These are phyloP conservation scores for Colletotrichum lentis DNA, from an alignment of 2,329 filamentous ascomycete genomes.

Conservation along the genomic window DNA sequence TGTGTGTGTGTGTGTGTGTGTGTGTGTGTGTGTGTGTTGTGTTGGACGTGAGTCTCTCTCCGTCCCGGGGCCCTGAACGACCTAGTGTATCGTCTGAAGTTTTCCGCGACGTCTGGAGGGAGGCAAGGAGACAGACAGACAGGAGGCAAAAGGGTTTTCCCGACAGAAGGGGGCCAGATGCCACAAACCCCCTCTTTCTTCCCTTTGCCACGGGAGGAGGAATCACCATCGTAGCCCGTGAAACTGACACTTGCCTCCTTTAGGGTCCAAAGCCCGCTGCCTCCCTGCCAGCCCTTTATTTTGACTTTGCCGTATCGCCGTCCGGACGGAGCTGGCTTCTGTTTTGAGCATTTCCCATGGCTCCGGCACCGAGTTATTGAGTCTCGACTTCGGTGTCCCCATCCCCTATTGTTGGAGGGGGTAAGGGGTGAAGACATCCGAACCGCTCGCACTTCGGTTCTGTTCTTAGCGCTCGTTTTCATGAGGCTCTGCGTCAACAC, in stretches of 20 bases:
- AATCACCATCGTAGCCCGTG: constrained; percentile 15
- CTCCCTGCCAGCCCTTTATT: constrained; percentile 18
- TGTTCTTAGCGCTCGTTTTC: constrained; percentile 26
- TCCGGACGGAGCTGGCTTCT: constrained; percentile 27
- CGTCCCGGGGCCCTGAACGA: constrained; percentile 17
- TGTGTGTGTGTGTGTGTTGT: constrained; percentile 7
- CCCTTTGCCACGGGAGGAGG: background rate
- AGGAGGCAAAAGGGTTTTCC: too few relatives aligned
- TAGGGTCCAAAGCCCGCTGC: constrained; percentile 29
- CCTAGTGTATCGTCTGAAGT: constrained; percentile 28
- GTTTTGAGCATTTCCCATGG: constrained; percentile 3
- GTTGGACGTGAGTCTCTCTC: constrained; percentile 8
- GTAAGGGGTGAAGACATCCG: background rate
- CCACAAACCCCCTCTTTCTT: too few relatives aligned
- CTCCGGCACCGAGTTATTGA: background rate
- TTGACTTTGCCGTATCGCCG: constrained; percentile 17
- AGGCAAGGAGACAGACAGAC: too few relatives aligned
- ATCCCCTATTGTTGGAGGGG: too few relatives aligned
- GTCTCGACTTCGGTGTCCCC: constrained; percentile 8
- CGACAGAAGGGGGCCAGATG: too few relatives aligned
- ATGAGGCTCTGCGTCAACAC: constrained; percentile 31
- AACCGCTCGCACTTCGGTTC: constrained; percentile 14
- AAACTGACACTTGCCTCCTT: constrained; percentile 21
- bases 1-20: background rate
- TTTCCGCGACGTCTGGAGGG: constrained; percentile 28